Evolutionary conservation across 2,329 filamentous ascomycete species (phyloP).

Genomic region (Botrytis hyacinthi): DNA sequence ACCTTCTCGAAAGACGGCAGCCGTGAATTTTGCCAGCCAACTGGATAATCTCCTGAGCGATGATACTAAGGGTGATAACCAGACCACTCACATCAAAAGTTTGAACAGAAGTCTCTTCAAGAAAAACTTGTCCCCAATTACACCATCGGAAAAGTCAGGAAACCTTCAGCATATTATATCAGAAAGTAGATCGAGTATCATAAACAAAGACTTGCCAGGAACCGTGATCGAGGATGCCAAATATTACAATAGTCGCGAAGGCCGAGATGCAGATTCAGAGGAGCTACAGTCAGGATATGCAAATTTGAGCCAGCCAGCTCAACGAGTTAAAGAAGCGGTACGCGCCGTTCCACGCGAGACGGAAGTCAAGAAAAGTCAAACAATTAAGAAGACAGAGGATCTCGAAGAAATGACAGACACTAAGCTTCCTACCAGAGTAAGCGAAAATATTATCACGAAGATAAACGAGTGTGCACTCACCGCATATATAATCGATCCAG

Average conservation of each 20-base stretch:
- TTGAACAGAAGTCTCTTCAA: neutral
- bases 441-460: neutral
- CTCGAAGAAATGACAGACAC: neutral
- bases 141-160: neutral
- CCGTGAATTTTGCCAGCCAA: conserved; percentile 3
- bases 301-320: neutral
- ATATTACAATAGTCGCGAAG: neutral
- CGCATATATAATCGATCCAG: neutral
- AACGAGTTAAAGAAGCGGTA: neutral
- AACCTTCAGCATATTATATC: neutral
- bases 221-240: neutral
- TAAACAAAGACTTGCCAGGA: neutral
- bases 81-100: neutral
- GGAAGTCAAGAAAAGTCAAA: neutral
- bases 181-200: neutral
- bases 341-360: neutral
- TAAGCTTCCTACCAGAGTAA: neutral
- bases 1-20: neutral
- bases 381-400: neutral
- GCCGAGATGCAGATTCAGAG: neutral
- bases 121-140: neutral
- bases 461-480: neutral
- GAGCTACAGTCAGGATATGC: neutral
- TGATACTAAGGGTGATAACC: neutral
- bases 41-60: conserved; percentile 8